Percentiles rank a stretch among this genome's conserved stretches.
These are phyloP conservation scores for Ammopiptanthus mongolicus DNA, from an alignment of 306 rosid species.

Conservation along the genomic window DNA sequence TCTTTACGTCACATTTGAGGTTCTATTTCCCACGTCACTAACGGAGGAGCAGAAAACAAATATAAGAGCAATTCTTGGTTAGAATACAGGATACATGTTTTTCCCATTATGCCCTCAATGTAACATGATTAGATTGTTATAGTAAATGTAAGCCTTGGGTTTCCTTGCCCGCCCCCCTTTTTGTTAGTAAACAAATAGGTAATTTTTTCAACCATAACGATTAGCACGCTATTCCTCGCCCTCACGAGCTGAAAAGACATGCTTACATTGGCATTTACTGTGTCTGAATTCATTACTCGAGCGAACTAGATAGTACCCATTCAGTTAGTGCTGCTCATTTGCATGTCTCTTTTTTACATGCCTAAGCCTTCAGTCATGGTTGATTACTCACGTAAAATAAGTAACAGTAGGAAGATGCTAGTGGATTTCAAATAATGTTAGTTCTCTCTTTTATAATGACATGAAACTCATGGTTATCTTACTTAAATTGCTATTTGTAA, in stretches of 20 bases:
- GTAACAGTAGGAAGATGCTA: background rate
- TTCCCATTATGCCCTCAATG: constrained; percentile 11
- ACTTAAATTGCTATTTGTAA: background rate
- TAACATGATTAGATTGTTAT: constrained; percentile 25
- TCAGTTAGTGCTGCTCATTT: background rate
- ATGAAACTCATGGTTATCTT: background rate
- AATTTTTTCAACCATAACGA: background rate
- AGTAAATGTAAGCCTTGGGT: constrained; percentile 17
- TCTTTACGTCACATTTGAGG: constrained; percentile 78
- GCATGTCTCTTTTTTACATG: background rate
- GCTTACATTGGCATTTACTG: background rate
- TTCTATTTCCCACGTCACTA: constrained; percentile 75
- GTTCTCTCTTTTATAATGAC: background rate
- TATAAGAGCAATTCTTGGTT: constrained; percentile 68
- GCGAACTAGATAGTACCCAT: background rate
- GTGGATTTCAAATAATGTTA: background rate
- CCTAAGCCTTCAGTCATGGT: background rate
- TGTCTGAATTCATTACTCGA: background rate
- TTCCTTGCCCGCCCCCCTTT: background rate
- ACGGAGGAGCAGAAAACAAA: constrained; percentile 77
- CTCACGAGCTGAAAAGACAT: background rate
- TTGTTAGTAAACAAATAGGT: background rate
- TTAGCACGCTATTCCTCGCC: background rate
- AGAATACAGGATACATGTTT: constrained; percentile 26
- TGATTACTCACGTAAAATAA: background rate